Evolutionary conservation across 768 basidiomycete genomes (phyloP), one percentile per base, ranked within the genome.

Genomic region (Termitomyces sp.): DNA sequence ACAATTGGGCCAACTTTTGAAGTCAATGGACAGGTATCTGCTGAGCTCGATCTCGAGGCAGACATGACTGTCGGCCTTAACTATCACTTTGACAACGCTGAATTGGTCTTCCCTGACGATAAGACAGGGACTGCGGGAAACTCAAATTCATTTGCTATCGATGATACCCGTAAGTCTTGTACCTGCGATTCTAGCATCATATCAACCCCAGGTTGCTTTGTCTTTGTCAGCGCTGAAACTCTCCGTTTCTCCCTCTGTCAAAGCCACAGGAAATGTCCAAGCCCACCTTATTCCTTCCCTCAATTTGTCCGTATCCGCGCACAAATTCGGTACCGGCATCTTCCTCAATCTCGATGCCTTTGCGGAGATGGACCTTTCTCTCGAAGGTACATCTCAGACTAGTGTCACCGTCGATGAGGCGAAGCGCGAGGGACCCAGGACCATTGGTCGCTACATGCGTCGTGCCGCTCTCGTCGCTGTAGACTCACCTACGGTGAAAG

Each of bases 281-380:
- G 82, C 77, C 2, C 82, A 85, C 66, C 68, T 85, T 40, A 83
- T 81, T 60, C 84, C 83, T 0, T 70, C 71, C 42, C 61, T 84
- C 52, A 77, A 79, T 57, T 70, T 86, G 56, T 79, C 80, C 5
- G 66, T 86, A 38, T 67, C 69, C 7, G 79, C 79, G 3, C 70
- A 85, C 1, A 56, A 65, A 10, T 77, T 72, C 3, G 64, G 74
- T 6, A 76, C 80, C 10, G 70, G 67, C 0, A 66, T 84, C 25
- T 81, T 78, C 68, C 64, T 84, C 43, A 72, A 77, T 2, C 65
- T 81, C 50, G 79, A 82, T 51, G 70, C 76, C 2, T 74, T 69
- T 25, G 76, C 77, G 0, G 65, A 68, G 25, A 64, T 76, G 65
- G 66, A 51, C 11, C 64, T 77, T 37, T 66, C 60, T 1, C 64